Percentiles rank a stretch among this genome's conserved stretches.
phyloP scores from a whole-genome alignment of 2,329 filamentous ascomycete species.

The Aspergillus quadricinctus region DNA sequence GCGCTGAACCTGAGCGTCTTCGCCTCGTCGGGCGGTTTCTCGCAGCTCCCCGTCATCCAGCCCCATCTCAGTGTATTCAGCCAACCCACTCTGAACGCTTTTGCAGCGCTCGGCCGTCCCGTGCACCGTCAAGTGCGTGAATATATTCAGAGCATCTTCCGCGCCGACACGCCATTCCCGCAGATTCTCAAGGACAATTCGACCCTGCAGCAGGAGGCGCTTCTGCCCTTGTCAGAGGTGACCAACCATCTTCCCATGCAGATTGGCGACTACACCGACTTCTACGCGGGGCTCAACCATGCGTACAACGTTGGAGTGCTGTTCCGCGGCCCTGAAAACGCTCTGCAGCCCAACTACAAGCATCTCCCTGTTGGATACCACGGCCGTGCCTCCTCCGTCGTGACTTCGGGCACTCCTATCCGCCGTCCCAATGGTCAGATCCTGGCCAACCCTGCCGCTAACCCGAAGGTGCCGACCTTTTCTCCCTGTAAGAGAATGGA shows the following conservation, averaged over 20 bases:
- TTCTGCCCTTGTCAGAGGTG: slow-evolving; percentile 58
- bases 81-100: slow-evolving; percentile 64
- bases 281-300: slow-evolving; percentile 77
- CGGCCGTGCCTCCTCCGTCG: slow-evolving; percentile 69
- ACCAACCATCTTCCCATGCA: slow-evolving; percentile 68
- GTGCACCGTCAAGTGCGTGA: slow-evolving; percentile 65
- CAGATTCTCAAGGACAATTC: slow-evolving; percentile 61
- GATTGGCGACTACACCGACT: slow-evolving; percentile 81
- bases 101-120: slow-evolving; percentile 66
- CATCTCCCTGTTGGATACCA: slow-evolving; percentile 80
- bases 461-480: slow-evolving; percentile 60
- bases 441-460: slow-evolving; percentile 58
- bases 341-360: slow-evolving; percentile 75
- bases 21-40: slow-evolving; percentile 56
- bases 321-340: slow-evolving; percentile 68
- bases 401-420: slow-evolving; percentile 69
- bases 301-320: slow-evolving; percentile 68
- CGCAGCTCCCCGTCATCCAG: slow-evolving; percentile 53
- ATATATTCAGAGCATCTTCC: slow-evolving; percentile 65
- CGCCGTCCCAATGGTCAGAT: slow-evolving; percentile 73
- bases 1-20: slow-evolving; percentile 66
- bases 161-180: slow-evolving; percentile 55
- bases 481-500: slow-evolving; percentile 65
- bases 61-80: slow-evolving; percentile 59
- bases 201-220: slow-evolving; percentile 51